A percentile compares a stretch with the other conserved stretches of the same genome.
phyloP scores from a whole-genome alignment of 805 yeast species.

The Nakazawaea pomicola region DNA sequence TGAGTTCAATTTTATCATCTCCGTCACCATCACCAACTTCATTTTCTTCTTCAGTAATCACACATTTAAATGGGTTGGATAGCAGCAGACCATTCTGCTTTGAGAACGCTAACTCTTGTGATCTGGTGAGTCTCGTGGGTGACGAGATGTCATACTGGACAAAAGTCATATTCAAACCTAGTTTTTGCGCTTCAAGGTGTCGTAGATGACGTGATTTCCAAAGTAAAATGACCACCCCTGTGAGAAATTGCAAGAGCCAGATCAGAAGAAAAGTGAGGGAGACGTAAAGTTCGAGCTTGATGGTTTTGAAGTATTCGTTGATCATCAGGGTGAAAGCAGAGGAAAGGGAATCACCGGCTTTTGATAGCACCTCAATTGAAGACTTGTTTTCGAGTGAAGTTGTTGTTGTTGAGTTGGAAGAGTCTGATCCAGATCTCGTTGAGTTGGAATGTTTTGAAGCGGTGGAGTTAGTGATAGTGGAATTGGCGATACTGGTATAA shows the following conservation, averaged over 20 bases:
- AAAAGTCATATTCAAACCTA: constrained; percentile 7
- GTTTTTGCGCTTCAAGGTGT: too few relatives aligned
- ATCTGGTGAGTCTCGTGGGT: neutral
- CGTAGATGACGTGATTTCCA: too few relatives aligned
- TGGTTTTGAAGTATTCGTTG: too few relatives aligned
- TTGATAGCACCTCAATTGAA: too few relatives aligned
- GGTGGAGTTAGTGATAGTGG: constrained; percentile 21
- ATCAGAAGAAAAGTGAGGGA: constrained; percentile 37
- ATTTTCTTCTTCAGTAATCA: too few relatives aligned
- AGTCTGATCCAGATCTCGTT: too few relatives aligned
- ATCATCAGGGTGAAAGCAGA: too few relatives aligned
- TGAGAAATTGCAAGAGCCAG: constrained; percentile 43
- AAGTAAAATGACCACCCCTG: constrained; percentile 25
- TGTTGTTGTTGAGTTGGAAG: too few relatives aligned
- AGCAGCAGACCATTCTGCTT: neutral
- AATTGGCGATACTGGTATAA: constrained; percentile 9
- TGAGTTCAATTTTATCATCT: neutral
- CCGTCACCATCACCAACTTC: too few relatives aligned
- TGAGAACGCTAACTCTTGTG: neutral
- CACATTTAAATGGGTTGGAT: too few relatives aligned
- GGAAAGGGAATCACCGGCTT: too few relatives aligned
- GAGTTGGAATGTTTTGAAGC: constrained; percentile 23
- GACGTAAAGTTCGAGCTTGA: constrained; percentile 46
- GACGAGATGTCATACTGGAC: constrained; percentile 3
- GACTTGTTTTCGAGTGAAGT: too few relatives aligned